Evolutionary conservation across 257 asterid genomes (phyloP).

Genomic region (Fraxinus quadrangulata): DNA sequence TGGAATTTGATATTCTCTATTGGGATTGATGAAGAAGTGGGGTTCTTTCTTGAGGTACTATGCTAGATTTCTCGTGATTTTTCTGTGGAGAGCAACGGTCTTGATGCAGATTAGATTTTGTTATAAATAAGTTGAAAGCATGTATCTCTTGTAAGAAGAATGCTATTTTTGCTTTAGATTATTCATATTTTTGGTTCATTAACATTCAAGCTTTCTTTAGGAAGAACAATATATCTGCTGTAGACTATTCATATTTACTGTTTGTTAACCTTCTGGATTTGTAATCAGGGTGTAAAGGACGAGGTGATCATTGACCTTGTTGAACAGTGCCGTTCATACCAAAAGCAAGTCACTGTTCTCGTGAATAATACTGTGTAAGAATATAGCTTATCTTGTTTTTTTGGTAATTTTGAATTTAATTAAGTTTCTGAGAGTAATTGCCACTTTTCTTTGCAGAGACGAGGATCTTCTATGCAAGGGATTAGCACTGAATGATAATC

Average conservation of each 20-base stretch:
- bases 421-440: constrained; percentile 9
- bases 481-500: constrained; percentile 69
- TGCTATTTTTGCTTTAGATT: neutral
- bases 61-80: neutral
- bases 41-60: neutral
- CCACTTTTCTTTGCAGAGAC: constrained; percentile 49
- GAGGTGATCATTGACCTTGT: constrained; percentile 91
- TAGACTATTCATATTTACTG: constrained; percentile 8
- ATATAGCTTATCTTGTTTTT: constrained; percentile 12
- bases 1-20: neutral
- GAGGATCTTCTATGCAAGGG: constrained; percentile 85
- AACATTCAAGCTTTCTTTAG: neutral
- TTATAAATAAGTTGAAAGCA: neutral
- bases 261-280: neutral
- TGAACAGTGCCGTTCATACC: constrained; percentile 88
- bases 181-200: neutral
- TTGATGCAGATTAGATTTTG: neutral
- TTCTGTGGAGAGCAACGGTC: neutral
- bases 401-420: constrained; percentile 15
- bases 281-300: constrained; percentile 70
- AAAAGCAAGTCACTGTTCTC: constrained; percentile 86
- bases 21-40: neutral
- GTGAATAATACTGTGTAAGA: constrained; percentile 85
- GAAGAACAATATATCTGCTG: neutral
- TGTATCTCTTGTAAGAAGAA: neutral